These are phyloP conservation scores for Leishmania martiniquensis DNA, from an alignment of 208 protist genomes.

Conservation along the genomic window DNA sequence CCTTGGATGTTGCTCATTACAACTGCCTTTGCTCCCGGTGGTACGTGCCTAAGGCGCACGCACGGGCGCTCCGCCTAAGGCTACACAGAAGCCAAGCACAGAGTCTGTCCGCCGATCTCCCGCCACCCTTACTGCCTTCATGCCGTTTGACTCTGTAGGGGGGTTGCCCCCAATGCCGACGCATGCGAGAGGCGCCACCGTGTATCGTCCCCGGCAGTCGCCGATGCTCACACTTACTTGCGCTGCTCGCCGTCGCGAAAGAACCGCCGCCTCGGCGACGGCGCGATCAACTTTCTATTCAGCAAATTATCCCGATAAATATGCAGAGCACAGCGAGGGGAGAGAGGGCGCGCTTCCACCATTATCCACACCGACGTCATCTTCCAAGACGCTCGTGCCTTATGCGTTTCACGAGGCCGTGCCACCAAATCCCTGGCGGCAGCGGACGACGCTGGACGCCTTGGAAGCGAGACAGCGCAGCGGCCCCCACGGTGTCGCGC, in stretches of 20 bases:
- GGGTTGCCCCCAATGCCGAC: conserved; percentile 25
- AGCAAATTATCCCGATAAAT: not conserved
- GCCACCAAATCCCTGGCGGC: conserved; percentile 14
- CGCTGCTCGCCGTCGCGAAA: not conserved
- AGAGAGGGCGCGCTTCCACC: not conserved
- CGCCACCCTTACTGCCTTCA: not conserved
- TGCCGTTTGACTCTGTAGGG: conserved; percentile 26
- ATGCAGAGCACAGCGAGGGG: not conserved
- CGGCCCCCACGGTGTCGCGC: conserved; percentile 10
- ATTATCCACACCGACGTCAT: not conserved
- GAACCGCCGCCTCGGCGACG: not conserved
- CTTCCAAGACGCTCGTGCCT: not conserved
- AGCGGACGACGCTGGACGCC: conserved; percentile 2
- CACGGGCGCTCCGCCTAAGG: not conserved
- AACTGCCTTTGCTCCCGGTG: too few relatives aligned
- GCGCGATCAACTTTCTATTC: not conserved
- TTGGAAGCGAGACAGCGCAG: conserved; percentile 6
- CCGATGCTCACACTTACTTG: not conserved
- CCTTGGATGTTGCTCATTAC: too few relatives aligned
- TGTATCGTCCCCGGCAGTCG: conserved; percentile 25
- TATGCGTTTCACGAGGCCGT: not conserved
- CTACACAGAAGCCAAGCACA: not conserved
- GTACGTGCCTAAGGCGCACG: not conserved
- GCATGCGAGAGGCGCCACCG: conserved; percentile 7
- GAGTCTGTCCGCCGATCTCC: not conserved